Evolutionary conservation across 2,329 filamentous ascomycete species (phyloP).

Genomic region (Cladosporium sphaerospermum): DNA sequence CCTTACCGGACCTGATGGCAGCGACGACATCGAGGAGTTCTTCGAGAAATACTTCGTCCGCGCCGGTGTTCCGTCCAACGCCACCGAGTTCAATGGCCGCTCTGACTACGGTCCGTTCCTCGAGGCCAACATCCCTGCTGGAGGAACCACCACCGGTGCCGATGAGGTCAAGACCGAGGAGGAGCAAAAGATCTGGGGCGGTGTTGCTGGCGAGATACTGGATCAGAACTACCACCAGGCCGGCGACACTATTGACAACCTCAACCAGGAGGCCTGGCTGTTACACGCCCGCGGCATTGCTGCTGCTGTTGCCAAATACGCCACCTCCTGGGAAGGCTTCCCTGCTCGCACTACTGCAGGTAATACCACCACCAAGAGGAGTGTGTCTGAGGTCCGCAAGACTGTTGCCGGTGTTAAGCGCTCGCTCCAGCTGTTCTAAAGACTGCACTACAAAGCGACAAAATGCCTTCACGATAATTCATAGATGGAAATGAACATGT

Average conservation of each 20-base stretch:
- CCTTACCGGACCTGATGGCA: slow-evolving; percentile 52
- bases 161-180: slow-evolving; percentile 34
- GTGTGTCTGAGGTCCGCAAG: slow-evolving; percentile 10
- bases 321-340: slow-evolving; percentile 31
- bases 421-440: slow-evolving; percentile 7
- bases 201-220: slow-evolving; percentile 30
- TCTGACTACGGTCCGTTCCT: slow-evolving; percentile 35
- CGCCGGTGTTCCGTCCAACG: slow-evolving; percentile 26
- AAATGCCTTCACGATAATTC: background rate
- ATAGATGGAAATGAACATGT: background rate
- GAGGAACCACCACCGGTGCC: slow-evolving; percentile 34
- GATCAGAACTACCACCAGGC: slow-evolving; percentile 34
- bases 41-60: slow-evolving; percentile 30
- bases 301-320: slow-evolving; percentile 30
- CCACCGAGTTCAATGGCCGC: slow-evolving; percentile 33
- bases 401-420: slow-evolving; percentile 8
- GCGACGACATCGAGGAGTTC: slow-evolving; percentile 44
- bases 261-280: slow-evolving; percentile 31
- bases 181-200: slow-evolving; percentile 31
- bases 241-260: slow-evolving; percentile 31
- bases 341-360: slow-evolving; percentile 16
- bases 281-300: slow-evolving; percentile 35
- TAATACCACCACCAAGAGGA: slow-evolving; percentile 10
- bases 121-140: slow-evolving; percentile 31
- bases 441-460: background rate